Evolutionary conservation across 306 rosid genomes (phyloP).

Genomic region (Potentilla sterilis): DNA sequence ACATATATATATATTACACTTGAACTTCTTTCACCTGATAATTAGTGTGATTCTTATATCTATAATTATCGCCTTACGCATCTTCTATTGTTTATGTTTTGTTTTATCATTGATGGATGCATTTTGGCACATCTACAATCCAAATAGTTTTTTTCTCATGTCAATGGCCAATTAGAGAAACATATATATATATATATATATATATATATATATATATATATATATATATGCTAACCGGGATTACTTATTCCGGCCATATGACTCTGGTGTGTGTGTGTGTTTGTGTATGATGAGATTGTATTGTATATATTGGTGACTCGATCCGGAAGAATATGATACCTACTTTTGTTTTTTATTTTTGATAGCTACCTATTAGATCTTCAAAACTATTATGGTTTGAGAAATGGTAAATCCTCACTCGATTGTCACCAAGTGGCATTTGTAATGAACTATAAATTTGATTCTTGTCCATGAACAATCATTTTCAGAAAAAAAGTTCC

Average conservation of each 20-base stretch:
- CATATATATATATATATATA: no score
- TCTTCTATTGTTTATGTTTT: no score
- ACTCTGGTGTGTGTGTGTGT: no score
- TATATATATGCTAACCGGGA: no score
- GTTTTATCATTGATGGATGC: neutral
- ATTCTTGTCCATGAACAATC: constrained; percentile 1
- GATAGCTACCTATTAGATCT: neutral
- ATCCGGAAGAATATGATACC: neutral
- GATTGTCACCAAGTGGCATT: neutral
- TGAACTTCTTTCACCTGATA: no score
- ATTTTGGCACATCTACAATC: neutral
- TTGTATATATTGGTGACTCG: neutral
- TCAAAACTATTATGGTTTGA: neutral
- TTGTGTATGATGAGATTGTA: neutral
- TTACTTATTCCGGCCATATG: neutral
- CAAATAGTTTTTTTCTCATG: neutral
- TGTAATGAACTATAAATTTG: neutral
- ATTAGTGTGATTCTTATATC: neutral
- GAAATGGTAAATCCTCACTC: neutral
- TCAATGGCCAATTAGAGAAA: neutral
- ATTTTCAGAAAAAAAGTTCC: constrained; percentile 6
- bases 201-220: no score
- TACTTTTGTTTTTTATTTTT: neutral
- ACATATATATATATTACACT: neutral
- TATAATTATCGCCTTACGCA: no score